phyloP scores from a whole-genome alignment of 2,329 filamentous ascomycete genomes.

The Sporothrix schenckii region DNA sequence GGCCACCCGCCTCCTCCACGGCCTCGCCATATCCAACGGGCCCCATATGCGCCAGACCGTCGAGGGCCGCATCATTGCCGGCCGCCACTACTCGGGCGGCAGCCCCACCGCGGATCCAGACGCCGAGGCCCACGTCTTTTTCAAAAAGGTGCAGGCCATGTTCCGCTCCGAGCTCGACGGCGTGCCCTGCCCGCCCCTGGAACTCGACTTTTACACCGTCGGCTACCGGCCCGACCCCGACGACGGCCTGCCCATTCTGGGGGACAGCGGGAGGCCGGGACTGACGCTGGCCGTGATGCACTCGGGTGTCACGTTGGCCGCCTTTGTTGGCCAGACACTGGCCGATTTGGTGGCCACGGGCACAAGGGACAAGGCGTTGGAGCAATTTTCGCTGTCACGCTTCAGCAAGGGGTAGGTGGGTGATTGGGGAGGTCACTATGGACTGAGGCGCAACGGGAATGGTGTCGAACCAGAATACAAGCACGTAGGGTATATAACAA shows the following conservation, averaged over 20 bases:
- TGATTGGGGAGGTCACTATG: no score
- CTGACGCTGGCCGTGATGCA: constrained; percentile 43
- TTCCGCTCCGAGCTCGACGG: constrained; percentile 31
- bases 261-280: constrained; percentile 38
- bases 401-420: neutral
- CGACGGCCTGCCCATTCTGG: constrained; percentile 42
- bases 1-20: constrained; percentile 35
- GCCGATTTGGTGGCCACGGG: constrained; percentile 29
- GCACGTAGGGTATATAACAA: no score
- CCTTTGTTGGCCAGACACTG: constrained; percentile 38
- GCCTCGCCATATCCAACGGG: constrained; percentile 37
- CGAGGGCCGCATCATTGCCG: constrained; percentile 39
- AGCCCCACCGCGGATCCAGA: constrained; percentile 33
- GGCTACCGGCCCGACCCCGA: constrained; percentile 39
- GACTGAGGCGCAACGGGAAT: no score
- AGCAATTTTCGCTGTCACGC: constrained; percentile 3
- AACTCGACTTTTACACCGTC: constrained; percentile 41
- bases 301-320: constrained; percentile 40
- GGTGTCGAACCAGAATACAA: no score
- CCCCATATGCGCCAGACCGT: constrained; percentile 42
- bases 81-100: constrained; percentile 38
- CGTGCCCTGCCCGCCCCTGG: constrained; percentile 32
- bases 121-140: constrained; percentile 37
- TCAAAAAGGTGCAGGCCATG: constrained; percentile 36
- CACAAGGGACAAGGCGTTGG: constrained; percentile 26